Percentiles rank a stretch among this genome's conserved stretches.
Conservation (phyloP, 176 grass and related monocot species). For the Ensete ventricosum region DNA sequence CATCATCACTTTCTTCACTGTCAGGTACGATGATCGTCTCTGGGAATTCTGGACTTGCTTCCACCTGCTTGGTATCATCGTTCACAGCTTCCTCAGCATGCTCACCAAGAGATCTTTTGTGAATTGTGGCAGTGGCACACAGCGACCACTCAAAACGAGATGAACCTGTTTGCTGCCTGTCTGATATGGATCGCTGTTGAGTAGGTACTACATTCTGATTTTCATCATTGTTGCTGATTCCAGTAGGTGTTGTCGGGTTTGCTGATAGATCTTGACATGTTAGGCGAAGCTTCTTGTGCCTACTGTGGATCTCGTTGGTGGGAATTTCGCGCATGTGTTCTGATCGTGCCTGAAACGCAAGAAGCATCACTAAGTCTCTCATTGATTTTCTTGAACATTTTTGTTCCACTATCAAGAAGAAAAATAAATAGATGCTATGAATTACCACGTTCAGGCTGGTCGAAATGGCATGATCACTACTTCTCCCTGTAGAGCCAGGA, state of each 20-base stretch:
- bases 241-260: conserved; percentile 36
- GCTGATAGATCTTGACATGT: conserved; percentile 37
- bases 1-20: conserved; percentile 74
- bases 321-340: background rate
- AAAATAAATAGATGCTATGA: too few relatives aligned
- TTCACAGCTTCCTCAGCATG: background rate
- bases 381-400: background rate
- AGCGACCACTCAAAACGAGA: background rate
- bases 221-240: conserved; percentile 27
- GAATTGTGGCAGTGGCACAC: background rate
- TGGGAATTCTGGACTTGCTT: background rate
- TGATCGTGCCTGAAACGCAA: background rate
- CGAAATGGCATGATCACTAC: background rate
- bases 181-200: background rate
- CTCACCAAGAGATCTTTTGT: background rate
- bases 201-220: conserved; percentile 42
- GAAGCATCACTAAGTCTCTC: background rate
- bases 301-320: conserved; percentile 10
- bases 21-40: conserved; percentile 47
- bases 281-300: conserved; percentile 24
- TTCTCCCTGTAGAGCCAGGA: conserved; percentile 31
- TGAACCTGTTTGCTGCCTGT: background rate
- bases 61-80: background rate
- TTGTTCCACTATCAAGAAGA: background rate
- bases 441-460: conserved; percentile 14